Evolutionary conservation across 2,329 filamentous ascomycete genomes (phyloP).

Genomic region (Neofusicoccum umdonicola): DNA sequence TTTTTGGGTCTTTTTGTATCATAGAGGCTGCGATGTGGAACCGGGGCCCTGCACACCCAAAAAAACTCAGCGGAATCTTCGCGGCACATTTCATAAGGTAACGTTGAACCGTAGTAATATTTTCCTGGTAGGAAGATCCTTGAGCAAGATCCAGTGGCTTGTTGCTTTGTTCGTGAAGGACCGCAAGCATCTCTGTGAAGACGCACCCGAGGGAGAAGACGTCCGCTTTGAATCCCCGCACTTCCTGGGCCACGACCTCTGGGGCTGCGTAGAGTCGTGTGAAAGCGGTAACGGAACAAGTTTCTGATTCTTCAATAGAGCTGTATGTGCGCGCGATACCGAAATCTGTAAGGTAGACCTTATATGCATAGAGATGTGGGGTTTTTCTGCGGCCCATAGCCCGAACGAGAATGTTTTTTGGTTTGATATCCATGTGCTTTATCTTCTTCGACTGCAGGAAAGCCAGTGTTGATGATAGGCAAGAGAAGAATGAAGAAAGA

Average conservation of each 20-base stretch:
- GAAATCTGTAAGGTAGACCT: slow-evolving; percentile 27
- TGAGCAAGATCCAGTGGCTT: no score
- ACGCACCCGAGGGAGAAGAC: slow-evolving; percentile 28
- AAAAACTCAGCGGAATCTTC: no score
- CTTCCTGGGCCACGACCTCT: slow-evolving; percentile 23
- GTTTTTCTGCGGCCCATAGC: not conserved
- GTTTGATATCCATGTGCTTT: slow-evolving; percentile 30
- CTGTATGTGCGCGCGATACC: slow-evolving; percentile 23
- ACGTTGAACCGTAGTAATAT: no score
- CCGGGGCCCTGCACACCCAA: no score
- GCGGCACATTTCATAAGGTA: no score
- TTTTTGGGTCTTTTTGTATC: no score
- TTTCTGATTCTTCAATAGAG: slow-evolving; percentile 18
- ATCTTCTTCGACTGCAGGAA: slow-evolving; percentile 20
- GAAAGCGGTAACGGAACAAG: slow-evolving; percentile 21
- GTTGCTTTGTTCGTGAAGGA: no score
- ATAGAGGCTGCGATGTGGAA: no score
- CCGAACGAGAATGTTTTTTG: slow-evolving; percentile 23
- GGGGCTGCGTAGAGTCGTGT: slow-evolving; percentile 26
- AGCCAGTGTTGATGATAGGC: slow-evolving; percentile 19
- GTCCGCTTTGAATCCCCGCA: slow-evolving; percentile 22
- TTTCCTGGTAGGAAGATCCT: no score
- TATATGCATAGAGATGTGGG: not conserved
- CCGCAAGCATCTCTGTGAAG: slow-evolving; percentile 24
- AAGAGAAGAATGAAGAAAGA: slow-evolving; percentile 16